Base-by-base conservation (phyloP, 345 rosid genomes). In the Citrus cavaleriei region DNA sequence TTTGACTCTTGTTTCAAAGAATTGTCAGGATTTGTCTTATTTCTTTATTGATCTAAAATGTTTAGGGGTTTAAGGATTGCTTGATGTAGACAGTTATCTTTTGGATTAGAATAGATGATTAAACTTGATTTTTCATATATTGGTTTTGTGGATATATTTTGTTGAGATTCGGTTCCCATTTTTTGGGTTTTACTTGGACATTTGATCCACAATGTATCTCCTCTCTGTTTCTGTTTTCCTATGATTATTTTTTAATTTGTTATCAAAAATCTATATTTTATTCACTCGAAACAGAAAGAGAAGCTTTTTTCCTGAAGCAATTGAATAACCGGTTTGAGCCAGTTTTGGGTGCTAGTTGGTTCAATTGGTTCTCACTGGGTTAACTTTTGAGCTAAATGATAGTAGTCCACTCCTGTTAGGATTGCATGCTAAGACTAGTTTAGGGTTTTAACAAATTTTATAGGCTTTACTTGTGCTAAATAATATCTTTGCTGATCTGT, bases 401-500 rank as follows among this genome's bases (percentile, higher is more conserved):
- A 49, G 40, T 22, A 72, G 64, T 72, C 49, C 28, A n/a, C 25
- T 35, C 27, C 4, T 19, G 37, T 71, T 75, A 28, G 61, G 64
- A 77, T 72, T 68, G 27, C 57, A n/a, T 66, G 64, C 28, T 21
- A 10, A 49, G 54, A 4, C 68, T 34, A 66, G 69, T 34, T 64
- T 64, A 58, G 42, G 18, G 16, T 37, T 66, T 54, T 10, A 51
- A 7, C 49, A 61, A 10, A 37, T 75, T 62, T n/a, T 10, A 30
- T 40, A 40, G 60, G 40, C 67, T 66, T 34, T 68, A 49, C 9
- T 69, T 37, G 60, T 60, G 18, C 30, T 46, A 68, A 55, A 69
- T 35, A 51, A 30, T 32, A 77, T 51, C 61, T 10, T 64, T 68
- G 55, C 74, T 66, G 75, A 76, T 76, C 59, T 86, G 81, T 84